Conservation (phyloP, 768 basidiomycete genomes). For the Tricholoma matsutake region DNA sequence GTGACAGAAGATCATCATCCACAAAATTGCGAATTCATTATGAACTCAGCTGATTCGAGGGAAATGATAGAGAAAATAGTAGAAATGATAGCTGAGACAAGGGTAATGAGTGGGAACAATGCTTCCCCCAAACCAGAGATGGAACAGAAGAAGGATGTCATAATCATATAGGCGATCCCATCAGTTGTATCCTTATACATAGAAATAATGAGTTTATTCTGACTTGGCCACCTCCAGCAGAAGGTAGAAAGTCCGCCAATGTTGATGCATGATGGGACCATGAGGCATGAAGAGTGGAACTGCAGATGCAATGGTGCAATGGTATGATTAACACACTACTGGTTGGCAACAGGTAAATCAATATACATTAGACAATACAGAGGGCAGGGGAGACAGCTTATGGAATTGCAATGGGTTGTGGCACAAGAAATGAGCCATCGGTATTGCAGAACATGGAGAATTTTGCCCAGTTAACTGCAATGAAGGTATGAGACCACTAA, state of each 20-base stretch:
- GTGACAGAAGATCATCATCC: neutral
- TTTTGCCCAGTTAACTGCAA: neutral
- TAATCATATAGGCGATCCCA: neutral
- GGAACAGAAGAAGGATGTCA: neutral
- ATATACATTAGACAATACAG: neutral
- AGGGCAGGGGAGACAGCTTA: neutral
- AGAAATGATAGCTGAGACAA: neutral
- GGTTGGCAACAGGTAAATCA: neutral
- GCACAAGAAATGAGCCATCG: neutral
- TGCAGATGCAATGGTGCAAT: neutral
- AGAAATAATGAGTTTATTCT: too few relatives aligned
- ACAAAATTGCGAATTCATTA: neutral
- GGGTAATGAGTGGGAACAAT: neutral
- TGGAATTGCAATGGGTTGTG: neutral
- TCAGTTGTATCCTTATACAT: neutral
- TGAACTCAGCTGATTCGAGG: too few relatives aligned
- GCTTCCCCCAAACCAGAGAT: neutral
- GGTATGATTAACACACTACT: too few relatives aligned
- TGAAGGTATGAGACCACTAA: too few relatives aligned
- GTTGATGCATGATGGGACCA: too few relatives aligned
- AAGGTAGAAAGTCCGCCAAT: too few relatives aligned
- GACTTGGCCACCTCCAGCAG: too few relatives aligned
- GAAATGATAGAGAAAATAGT: neutral
- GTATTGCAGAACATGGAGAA: neutral
- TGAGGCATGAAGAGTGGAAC: neutral